These are phyloP conservation scores for Populus tomentosa DNA, from an alignment of 441 rosid species.

Conservation along the genomic window DNA sequence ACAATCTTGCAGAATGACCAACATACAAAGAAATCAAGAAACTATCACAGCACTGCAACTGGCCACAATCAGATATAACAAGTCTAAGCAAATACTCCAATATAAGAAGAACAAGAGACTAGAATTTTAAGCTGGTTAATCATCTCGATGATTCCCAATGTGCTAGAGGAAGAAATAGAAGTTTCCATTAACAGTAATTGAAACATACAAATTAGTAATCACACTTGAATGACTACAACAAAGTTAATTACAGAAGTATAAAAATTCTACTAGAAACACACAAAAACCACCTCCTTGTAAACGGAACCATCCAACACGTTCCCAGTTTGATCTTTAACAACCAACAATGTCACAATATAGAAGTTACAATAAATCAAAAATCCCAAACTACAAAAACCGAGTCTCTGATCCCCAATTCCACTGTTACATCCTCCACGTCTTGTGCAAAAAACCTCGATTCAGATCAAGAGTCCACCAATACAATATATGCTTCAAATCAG, in stretches of 20 bases:
- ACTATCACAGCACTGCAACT: not conserved
- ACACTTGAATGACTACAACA: not conserved
- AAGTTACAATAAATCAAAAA: not conserved
- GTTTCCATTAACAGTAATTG: not conserved
- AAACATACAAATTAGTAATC: not conserved
- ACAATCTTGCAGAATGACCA: not conserved
- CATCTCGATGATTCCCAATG: not conserved
- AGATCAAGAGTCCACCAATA: not conserved
- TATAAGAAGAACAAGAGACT: not conserved
- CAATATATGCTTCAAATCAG: not conserved
- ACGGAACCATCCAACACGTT: not conserved
- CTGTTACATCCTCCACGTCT: not conserved
- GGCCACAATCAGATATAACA: no score
- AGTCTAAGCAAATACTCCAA: not conserved
- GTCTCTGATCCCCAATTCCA: not conserved
- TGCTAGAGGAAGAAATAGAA: not conserved
- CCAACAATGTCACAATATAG: not conserved
- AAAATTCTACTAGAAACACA: not conserved
- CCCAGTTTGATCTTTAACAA: not conserved
- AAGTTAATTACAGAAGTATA: not conserved
- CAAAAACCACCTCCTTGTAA: constrained; percentile 6
- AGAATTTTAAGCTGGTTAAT: not conserved
- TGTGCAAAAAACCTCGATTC: not conserved
- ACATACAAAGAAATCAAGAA: not conserved
- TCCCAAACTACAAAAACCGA: not conserved